Evolutionary conservation across 192 early-diverging fungal genomes (phyloP).

Genomic region (Phycomyces blakesleeanus): DNA sequence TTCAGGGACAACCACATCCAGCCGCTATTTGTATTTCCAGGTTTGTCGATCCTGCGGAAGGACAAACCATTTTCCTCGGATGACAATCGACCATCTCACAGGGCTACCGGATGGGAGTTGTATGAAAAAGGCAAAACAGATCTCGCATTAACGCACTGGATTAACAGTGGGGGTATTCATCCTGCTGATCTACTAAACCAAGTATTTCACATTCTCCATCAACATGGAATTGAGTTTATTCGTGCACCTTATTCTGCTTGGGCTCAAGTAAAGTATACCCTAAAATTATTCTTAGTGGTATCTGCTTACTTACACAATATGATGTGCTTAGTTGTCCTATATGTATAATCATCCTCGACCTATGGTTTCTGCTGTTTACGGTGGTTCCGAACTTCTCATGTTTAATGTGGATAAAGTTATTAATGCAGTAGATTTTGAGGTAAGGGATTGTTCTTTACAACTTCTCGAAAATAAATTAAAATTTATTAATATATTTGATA

Average conservation of each 20-base stretch:
- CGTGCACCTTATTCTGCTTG: constrained; percentile 78
- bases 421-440: constrained; percentile 55
- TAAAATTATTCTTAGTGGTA: background rate
- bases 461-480: too few species aligned
- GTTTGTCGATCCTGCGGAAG: constrained; percentile 64
- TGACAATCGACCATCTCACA: constrained; percentile 55
- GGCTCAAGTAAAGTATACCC: constrained; percentile 52
- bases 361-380: constrained; percentile 67
- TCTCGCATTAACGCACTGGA: constrained; percentile 57
- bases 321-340: constrained; percentile 58
- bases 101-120: constrained; percentile 67
- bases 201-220: constrained; percentile 66
- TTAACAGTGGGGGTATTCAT: constrained; percentile 44
- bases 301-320: background rate
- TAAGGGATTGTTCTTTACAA: background rate
- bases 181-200: constrained; percentile 61
- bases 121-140: constrained; percentile 58
- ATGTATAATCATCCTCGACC: constrained; percentile 64
- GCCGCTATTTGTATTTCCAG: constrained; percentile 76
- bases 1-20: constrained; percentile 57
- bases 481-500: constrained; percentile 4
- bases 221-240: constrained; percentile 65
- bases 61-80: constrained; percentile 65
- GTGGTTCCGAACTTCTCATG: constrained; percentile 70
- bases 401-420: constrained; percentile 75